Conservation (phyloP, 1,284 basidiomycete species). For the Ganoderma lingzhi region DNA sequence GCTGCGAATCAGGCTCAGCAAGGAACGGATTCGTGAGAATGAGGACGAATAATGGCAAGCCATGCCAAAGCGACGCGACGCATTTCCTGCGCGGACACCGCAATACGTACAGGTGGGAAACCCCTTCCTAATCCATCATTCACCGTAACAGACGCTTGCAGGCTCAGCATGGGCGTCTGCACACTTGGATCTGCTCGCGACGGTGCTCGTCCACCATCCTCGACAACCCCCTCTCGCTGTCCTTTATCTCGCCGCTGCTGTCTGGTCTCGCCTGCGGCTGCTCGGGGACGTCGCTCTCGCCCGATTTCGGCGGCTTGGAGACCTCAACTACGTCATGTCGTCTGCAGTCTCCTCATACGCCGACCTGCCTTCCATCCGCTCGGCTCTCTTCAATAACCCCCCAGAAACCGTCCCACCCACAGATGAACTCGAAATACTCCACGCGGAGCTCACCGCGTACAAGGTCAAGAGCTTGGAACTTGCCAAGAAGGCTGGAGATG, state of each 20-base stretch:
- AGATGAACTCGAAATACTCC: constrained; percentile 75
- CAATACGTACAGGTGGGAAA: constrained; percentile 26
- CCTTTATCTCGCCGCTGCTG: constrained; percentile 16
- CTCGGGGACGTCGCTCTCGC: constrained; percentile 18
- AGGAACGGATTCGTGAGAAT: constrained; percentile 5
- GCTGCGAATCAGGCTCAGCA: no score
- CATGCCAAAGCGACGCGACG: not conserved
- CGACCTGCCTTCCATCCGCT: constrained; percentile 55
- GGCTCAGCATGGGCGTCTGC: constrained; percentile 29
- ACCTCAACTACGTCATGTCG: constrained; percentile 41
- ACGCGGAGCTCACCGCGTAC: constrained; percentile 63
- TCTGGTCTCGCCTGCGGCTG: constrained; percentile 13
- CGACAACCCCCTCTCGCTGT: constrained; percentile 21
- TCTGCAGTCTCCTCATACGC: constrained; percentile 59
- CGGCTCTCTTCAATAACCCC: constrained; percentile 63
- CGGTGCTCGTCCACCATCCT: constrained; percentile 28
- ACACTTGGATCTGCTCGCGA: constrained; percentile 38
- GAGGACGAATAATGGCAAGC: not conserved
- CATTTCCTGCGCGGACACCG: not conserved
- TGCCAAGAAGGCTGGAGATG: constrained; percentile 72
- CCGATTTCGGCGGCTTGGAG: constrained; percentile 17
- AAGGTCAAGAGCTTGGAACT: constrained; percentile 64
- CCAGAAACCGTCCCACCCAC: constrained; percentile 72
- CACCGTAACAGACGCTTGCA: constrained; percentile 29
- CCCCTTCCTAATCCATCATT: constrained; percentile 15